These are phyloP conservation scores for Chiua virens DNA, from an alignment of 768 basidiomycete species.

Conservation along the genomic window DNA sequence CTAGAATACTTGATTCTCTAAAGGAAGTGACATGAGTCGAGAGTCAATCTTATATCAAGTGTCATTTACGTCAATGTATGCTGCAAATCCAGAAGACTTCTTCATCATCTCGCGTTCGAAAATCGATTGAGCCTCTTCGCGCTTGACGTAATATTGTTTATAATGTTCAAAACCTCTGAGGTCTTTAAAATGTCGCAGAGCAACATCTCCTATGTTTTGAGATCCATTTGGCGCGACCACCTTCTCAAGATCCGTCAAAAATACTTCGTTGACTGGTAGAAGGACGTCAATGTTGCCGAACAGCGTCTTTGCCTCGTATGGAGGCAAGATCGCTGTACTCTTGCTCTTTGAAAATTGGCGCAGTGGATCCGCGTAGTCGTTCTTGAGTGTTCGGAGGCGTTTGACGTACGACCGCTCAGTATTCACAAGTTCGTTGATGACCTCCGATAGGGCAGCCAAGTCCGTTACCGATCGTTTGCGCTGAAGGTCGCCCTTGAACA, in stretches of 20 bases:
- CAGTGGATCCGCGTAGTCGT: conserved; percentile 89
- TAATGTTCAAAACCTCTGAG: conserved; percentile 87
- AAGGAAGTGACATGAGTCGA: conserved; percentile 3
- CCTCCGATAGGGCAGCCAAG: conserved; percentile 63
- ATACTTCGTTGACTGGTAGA: conserved; percentile 85
- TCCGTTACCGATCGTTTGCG: conserved; percentile 63
- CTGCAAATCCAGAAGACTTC: conserved; percentile 77
- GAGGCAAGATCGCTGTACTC: conserved; percentile 82
- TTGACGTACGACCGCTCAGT: conserved; percentile 90
- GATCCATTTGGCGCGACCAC: conserved; percentile 65
- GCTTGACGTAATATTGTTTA: conserved; percentile 86
- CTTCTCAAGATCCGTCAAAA: conserved; percentile 79
- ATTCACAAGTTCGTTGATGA: conserved; percentile 82
- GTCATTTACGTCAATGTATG: conserved; percentile 79
- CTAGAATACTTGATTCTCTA: conserved; percentile 87
- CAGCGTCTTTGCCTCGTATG: conserved; percentile 89
- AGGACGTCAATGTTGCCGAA: conserved; percentile 94
- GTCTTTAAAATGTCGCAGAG: conserved; percentile 83
- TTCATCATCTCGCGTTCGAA: conserved; percentile 83
- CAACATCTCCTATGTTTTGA: conserved; percentile 75
- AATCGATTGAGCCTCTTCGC: conserved; percentile 88
- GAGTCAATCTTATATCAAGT: conserved; percentile 7
- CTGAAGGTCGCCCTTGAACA: conserved; percentile 29
- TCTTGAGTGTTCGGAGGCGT: conserved; percentile 78
- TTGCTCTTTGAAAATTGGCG: conserved; percentile 82